Conservation (phyloP, 495 filamentous ascomycete species). For the Trichoderma erinaceum region DNA sequence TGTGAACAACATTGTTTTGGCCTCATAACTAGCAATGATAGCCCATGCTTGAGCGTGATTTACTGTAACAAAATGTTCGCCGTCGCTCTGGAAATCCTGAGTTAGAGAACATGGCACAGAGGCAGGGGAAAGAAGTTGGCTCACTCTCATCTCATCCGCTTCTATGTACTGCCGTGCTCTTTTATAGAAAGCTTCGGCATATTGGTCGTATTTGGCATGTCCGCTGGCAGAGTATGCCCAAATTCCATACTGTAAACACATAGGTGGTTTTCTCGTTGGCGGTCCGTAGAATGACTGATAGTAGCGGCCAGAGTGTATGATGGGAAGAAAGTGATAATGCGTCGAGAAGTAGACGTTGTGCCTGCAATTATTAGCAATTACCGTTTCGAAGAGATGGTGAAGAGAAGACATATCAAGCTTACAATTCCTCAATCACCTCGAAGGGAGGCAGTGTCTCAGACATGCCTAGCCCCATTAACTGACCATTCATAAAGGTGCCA, state of each 20-base stretch:
- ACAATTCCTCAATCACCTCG: conserved; percentile 45
- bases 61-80: conserved; percentile 42
- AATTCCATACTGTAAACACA: conserved; percentile 45
- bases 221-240: conserved; percentile 38
- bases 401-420: conserved; percentile 18
- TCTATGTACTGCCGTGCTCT: conserved; percentile 46
- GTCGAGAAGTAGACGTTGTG: conserved; percentile 36
- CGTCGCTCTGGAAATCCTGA: conserved; percentile 26
- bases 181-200: conserved; percentile 40
- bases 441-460: conserved; percentile 40
- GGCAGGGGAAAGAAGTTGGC: background rate
- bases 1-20: conserved; percentile 37
- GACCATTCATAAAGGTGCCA: background rate
- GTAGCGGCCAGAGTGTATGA: conserved; percentile 38
- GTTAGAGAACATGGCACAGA: background rate
- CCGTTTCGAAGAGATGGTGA: background rate
- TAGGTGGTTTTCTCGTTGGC: conserved; percentile 40
- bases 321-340: conserved; percentile 33
- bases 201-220: conserved; percentile 33
- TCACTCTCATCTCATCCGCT: conserved; percentile 42
- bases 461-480: conserved; percentile 36
- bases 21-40: conserved; percentile 38
- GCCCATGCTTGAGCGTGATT: conserved; percentile 43
- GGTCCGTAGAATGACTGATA: conserved; percentile 36
- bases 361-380: conserved; percentile 23